Evolutionary conservation across 176 grass and related monocot genomes (phyloP).

Genomic region (Zizania latifolia): DNA sequence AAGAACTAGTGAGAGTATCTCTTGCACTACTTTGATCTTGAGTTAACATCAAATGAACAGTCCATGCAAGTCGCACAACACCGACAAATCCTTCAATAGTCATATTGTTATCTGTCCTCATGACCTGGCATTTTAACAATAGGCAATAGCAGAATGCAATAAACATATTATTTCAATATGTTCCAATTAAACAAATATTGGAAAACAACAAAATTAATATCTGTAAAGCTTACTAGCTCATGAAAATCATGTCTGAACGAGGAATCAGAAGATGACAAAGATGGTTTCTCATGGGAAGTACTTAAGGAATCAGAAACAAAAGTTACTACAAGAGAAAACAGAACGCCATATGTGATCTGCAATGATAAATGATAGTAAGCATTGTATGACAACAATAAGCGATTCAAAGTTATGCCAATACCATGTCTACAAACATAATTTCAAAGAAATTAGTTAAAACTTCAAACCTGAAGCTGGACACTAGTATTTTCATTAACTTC

Average conservation of each 20-base stretch:
- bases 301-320: conserved; percentile 80
- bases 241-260: conserved; percentile 87
- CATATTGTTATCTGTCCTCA: conserved; percentile 52
- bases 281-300: conserved; percentile 44
- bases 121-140: conserved; percentile 51
- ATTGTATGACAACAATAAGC: background rate
- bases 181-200: conserved; percentile 13
- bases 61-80: conserved; percentile 78
- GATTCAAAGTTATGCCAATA: conserved; percentile 5
- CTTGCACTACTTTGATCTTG: conserved; percentile 62
- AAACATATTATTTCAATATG: conserved; percentile 11
- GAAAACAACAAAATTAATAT: background rate
- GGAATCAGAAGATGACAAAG: conserved; percentile 51
- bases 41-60: conserved; percentile 83
- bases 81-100: conserved; percentile 70
- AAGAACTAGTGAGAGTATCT: conserved; percentile 39
- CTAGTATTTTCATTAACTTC: conserved; percentile 57
- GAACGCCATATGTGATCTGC: conserved; percentile 64
- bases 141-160: conserved; percentile 22
- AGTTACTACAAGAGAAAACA: conserved; percentile 78
- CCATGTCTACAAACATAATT: conserved; percentile 27
- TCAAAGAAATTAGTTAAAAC: conserved; percentile 24
- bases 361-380: conserved; percentile 22
- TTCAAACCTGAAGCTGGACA: conserved; percentile 81
- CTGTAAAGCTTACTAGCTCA: conserved; percentile 57